Base-by-base conservation (phyloP, 164 flowering plant species). In the Vitis cinerea region DNA sequence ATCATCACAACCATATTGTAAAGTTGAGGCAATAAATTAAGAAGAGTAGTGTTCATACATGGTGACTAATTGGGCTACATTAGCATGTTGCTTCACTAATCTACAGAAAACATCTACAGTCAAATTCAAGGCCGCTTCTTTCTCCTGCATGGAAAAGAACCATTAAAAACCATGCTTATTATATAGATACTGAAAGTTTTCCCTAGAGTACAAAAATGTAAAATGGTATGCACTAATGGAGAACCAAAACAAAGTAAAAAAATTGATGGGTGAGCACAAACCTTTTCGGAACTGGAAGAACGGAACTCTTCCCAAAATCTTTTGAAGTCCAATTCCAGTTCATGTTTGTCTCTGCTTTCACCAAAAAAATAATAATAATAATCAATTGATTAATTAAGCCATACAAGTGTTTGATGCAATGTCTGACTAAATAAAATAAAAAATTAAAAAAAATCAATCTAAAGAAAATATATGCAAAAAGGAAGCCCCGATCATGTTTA, bases 301-400 rank as follows among this genome's bases (percentile, higher is more conserved):
- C 98, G 91, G 80, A 96, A 96, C 78, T 92, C 97, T 80, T 93
- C 98, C 99, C 99, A 96, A 68, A 72, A 85, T 78, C 98, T 93
- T 83, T 93, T 96, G 82, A 96, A 96, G 76, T 96, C 99, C 97
- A 90, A 77, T 81, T 96, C 99, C 90, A 93, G 63, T 72, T 88
- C 97, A 91, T 89, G 84, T 74, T 81, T 89, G 77, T 90, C 97
- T 80, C 98, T 93, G 91, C 68, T 78, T 65, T 61, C 27, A 30
- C 2, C 51, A 58, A 9, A 17, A 37, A 37, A 37, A 6, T 37
- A 37, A 37, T 6, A 31, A 31, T 31, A 37, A 37, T 37, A 37
- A 37, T 37, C 44, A 54, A 70, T 30, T 37, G 37, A 58, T 48
- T 50, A 64, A 14, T 66, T 71, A 59, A 55, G 48, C 16, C 23